A percentile compares a stretch with the other conserved stretches of the same genome.
phyloP scores from a whole-genome alignment of 768 basidiomycete species.

The Xerocomellus amylosporus region DNA sequence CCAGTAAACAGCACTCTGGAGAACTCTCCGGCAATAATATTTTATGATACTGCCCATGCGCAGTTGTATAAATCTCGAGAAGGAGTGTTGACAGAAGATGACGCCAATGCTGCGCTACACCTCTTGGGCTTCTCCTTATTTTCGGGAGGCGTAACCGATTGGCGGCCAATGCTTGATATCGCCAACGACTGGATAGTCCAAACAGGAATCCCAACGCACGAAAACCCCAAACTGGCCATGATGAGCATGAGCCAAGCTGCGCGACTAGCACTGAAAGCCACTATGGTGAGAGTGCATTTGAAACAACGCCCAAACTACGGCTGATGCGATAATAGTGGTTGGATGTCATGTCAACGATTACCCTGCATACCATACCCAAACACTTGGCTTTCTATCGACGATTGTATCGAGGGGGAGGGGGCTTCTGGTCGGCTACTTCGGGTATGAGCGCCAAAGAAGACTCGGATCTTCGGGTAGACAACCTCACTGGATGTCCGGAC shows the following conservation, averaged over 20 bases:
- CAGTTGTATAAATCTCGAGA: slow-evolving; percentile 57
- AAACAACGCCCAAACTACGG: background rate
- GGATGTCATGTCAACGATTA: slow-evolving; percentile 71
- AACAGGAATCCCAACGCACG: slow-evolving; percentile 58
- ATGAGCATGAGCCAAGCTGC: slow-evolving; percentile 50
- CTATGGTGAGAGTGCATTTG: slow-evolving; percentile 54
- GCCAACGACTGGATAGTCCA: slow-evolving; percentile 75
- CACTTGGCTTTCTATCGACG: slow-evolving; percentile 65
- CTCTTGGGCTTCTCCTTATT: slow-evolving; percentile 72
- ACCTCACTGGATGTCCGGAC: slow-evolving; percentile 74
- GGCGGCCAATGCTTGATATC: slow-evolving; percentile 67
- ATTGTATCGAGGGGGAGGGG: slow-evolving; percentile 53
- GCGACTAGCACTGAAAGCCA: slow-evolving; percentile 64
- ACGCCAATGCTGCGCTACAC: slow-evolving; percentile 77
- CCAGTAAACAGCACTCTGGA: slow-evolving; percentile 51
- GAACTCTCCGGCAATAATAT: slow-evolving; percentile 57
- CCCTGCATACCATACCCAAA: slow-evolving; percentile 57
- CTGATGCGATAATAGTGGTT: slow-evolving; percentile 55
- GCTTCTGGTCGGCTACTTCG: slow-evolving; percentile 42
- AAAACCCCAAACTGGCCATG: slow-evolving; percentile 61
- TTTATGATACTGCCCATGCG: slow-evolving; percentile 65
- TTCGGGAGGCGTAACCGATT: slow-evolving; percentile 64
- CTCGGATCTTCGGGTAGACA: slow-evolving; percentile 58
- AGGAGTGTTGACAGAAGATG: slow-evolving; percentile 57
- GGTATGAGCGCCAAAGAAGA: slow-evolving; percentile 33